Percentiles rank a stretch among this genome's conserved stretches.
These are phyloP conservation scores for Colletotrichum caudatum DNA, from an alignment of 2,329 filamentous ascomycete genomes.

Conservation along the genomic window DNA sequence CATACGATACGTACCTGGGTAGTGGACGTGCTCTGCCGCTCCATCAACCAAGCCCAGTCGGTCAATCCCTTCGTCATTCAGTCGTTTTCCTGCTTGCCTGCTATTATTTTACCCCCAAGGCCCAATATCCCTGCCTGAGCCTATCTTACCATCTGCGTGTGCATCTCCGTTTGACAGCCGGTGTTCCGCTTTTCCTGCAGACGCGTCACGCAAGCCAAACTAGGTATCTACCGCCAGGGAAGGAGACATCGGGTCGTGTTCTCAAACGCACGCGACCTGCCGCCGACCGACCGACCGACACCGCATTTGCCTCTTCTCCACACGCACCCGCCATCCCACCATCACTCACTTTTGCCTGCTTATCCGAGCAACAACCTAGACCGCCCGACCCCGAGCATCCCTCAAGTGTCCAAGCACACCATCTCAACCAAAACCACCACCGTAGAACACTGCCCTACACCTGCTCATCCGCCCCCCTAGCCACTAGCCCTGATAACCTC, in stretches of 20 bases:
- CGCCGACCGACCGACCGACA: slow-evolving; percentile 11
- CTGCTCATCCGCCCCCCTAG: neutral
- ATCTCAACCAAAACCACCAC: slow-evolving; percentile 33
- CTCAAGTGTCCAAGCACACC: slow-evolving; percentile 22
- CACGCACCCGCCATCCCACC: slow-evolving; percentile 32
- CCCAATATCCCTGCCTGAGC: neutral
- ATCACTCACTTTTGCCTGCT: slow-evolving; percentile 25
- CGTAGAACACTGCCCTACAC: slow-evolving; percentile 11
- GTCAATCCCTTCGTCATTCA: slow-evolving; percentile 14
- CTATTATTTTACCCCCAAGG: neutral
- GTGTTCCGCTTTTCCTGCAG: neutral
- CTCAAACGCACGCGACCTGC: slow-evolving; percentile 31
- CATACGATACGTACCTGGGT: neutral
- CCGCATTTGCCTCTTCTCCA: slow-evolving; percentile 35
- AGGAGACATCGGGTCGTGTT: slow-evolving; percentile 11
- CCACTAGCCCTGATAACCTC: no score
- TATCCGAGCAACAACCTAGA: slow-evolving; percentile 17
- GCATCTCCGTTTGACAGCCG: slow-evolving; percentile 12
- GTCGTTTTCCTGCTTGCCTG: neutral
- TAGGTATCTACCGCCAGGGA: neutral
- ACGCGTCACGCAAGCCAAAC: slow-evolving; percentile 1
- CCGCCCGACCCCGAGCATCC: slow-evolving; percentile 4
- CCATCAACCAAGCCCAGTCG: slow-evolving; percentile 8
- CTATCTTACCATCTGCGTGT: neutral
- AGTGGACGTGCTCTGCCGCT: slow-evolving; percentile 11